phyloP scores from a whole-genome alignment of 139 green algal genomes.

The Trebouxia sp. region DNA sequence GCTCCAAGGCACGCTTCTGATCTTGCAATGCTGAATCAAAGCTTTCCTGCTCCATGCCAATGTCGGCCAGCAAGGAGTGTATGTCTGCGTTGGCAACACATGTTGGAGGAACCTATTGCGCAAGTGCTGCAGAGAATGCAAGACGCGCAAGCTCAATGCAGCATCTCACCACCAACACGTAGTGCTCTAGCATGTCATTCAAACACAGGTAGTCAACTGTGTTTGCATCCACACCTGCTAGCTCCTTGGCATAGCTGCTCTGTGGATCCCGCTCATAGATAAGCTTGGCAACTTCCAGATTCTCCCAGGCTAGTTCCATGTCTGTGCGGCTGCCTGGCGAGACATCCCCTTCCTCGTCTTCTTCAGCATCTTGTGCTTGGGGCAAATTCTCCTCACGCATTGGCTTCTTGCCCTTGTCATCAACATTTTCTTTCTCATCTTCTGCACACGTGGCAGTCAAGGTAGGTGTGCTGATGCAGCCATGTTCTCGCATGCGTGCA shows the following conservation, averaged over 20 bases:
- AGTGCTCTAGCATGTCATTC: neutral
- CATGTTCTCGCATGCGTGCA: neutral
- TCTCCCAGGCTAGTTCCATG: conserved; percentile 77
- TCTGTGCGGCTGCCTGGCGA: conserved; percentile 51
- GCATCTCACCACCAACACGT: too few relatives aligned
- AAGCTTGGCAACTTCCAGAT: conserved; percentile 56
- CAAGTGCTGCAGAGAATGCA: neutral
- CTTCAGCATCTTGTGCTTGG: conserved; percentile 38
- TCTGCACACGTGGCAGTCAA: neutral
- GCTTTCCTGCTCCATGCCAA: conserved; percentile 53
- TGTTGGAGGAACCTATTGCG: neutral
- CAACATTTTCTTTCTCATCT: conserved; percentile 33
- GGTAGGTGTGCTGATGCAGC: neutral
- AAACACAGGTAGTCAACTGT: neutral
- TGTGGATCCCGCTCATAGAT: conserved; percentile 38
- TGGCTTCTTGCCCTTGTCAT: conserved; percentile 48
- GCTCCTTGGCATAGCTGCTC: conserved; percentile 34
- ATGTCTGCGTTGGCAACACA: conserved; percentile 53
- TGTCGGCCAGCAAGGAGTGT: conserved; percentile 53
- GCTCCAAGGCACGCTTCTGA: conserved; percentile 35
- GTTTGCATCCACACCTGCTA: conserved; percentile 47
- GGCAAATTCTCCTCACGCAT: conserved; percentile 23
- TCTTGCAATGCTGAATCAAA: conserved; percentile 50
- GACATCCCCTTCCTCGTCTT: conserved; percentile 40
- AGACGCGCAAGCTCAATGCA: too few relatives aligned